Evolutionary conservation across 2,329 filamentous ascomycete genomes (phyloP).

Genomic region (Neonectria hederae): DNA sequence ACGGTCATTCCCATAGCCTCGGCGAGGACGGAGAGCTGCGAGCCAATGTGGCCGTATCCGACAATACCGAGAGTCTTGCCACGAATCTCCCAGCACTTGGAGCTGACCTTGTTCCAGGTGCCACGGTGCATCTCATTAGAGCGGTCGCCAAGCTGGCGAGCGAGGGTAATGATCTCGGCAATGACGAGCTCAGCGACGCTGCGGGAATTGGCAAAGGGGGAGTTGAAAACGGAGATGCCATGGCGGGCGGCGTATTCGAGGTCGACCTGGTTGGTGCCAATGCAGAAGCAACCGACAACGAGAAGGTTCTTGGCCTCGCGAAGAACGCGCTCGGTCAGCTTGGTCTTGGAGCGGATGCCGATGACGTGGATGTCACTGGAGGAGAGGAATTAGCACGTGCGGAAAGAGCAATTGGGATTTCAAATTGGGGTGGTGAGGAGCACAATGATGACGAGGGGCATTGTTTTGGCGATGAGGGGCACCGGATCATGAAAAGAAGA

Average conservation of each 20-base stretch:
- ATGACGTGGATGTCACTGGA: constrained; percentile 92
- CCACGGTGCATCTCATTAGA: constrained; percentile 94
- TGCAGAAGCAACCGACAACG: constrained; percentile 98
- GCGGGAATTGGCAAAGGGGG: constrained; percentile 96
- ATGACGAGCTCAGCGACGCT: constrained; percentile 97
- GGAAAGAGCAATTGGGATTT: constrained; percentile 2
- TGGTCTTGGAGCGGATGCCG: constrained; percentile 97
- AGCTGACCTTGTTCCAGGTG: constrained; percentile 97
- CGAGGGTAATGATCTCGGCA: constrained; percentile 89
- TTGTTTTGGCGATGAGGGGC: constrained; percentile 27
- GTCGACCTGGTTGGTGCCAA: constrained; percentile 96
- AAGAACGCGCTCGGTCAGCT: constrained; percentile 86
- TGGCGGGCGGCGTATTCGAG: constrained; percentile 82
- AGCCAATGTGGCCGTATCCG: constrained; percentile 97
- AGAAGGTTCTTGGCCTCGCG: constrained; percentile 92
- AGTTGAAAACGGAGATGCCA: constrained; percentile 98
- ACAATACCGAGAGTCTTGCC: constrained; percentile 96
- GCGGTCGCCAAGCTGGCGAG: constrained; percentile 91
- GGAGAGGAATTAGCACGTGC: constrained; percentile 29
- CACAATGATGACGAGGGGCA: not conserved
- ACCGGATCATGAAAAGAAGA: constrained; percentile 18
- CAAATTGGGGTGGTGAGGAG: constrained; percentile 21
- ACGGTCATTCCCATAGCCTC: constrained; percentile 99
- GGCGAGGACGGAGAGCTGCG: constrained; percentile 92
- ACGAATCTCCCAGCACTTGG: constrained; percentile 96